Conservation (phyloP, 139 green algal genomes). For the Micractinium sp. region DNA sequence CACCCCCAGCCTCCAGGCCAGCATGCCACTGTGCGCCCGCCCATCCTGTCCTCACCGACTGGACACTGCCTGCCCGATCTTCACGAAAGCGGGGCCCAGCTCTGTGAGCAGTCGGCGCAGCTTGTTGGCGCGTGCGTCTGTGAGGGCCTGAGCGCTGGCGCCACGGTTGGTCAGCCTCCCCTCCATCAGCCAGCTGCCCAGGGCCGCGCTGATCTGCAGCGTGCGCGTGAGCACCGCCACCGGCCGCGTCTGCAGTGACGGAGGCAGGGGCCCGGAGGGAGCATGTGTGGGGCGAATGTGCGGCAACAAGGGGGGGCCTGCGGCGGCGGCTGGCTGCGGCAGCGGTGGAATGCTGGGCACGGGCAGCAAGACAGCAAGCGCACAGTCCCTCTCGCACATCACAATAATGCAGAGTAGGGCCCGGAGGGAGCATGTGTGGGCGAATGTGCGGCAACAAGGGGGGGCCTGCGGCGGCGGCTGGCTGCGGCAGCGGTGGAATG, state of each 20-base stretch:
- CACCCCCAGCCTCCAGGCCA: neutral
- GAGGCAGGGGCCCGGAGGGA: slow-evolving; percentile 19
- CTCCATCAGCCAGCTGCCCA: slow-evolving; percentile 34
- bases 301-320: neutral
- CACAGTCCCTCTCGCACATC: too few species aligned
- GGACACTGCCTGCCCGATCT: slow-evolving; percentile 80
- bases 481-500: neutral
- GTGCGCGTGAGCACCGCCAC: slow-evolving; percentile 64
- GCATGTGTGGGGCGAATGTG: neutral
- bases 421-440: neutral
- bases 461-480: neutral
- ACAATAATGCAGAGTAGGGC: too few species aligned
- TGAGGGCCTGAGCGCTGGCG: neutral
- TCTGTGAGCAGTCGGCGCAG: slow-evolving; percentile 68
- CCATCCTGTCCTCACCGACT: neutral
- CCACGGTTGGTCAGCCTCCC: slow-evolving; percentile 20
- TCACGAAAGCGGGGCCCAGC: slow-evolving; percentile 88
- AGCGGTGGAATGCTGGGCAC: neutral
- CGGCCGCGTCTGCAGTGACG: slow-evolving; percentile 60
- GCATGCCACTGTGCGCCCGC: neutral
- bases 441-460: neutral
- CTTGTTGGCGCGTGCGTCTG: slow-evolving; percentile 36
- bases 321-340: neutral
- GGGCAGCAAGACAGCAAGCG: neutral
- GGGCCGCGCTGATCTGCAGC: slow-evolving; percentile 51